Evolutionary conservation across 139 green algal species (phyloP), one percentile per base, ranked within the genome.

Genomic region (Tetradesmus lagerheimii): DNA sequence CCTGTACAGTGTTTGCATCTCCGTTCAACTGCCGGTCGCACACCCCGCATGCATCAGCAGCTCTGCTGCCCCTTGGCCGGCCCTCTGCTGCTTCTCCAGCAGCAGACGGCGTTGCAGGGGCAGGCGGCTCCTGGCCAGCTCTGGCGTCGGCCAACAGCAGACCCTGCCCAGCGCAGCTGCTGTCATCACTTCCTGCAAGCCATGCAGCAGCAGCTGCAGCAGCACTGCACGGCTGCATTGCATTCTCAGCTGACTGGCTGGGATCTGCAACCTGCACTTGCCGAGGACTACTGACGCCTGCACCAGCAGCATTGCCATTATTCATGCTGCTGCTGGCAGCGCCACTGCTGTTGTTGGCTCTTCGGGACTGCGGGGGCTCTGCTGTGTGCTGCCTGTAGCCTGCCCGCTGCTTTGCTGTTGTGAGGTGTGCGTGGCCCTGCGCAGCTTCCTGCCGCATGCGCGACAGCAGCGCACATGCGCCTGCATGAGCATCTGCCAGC

Each of bases 391-490:
- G 89, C 39, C 71, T 47, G 71, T 85, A 64, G 34, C 90, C 62
- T 34, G 31, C 16, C 25, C 89, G 80, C 87, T 89, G 83, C 87
- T 88, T 92, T 23, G 91, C 91, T 62, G 89, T 67, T 20, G 67
- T 75, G 20, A 96, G 90, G 67, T 94, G 80, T 18, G 71, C 29
- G 15, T 90, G 86, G 15, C 94, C 94, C 76, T 89, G 78, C 18
- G 80, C 31, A 11, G 92, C 93, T 38, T 96, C 90, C 39, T 85
- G 86, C 0, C 95, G 92, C 94, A 97, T 95, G 53, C 89, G 88
- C 27, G 83, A 74, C 37, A 95, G 74, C 20, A 94, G 90, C 0
- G 38, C 82, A 41, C 89, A 80, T 1, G 91, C 89, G 14, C 90
- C 83, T 1, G 85, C 79, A 35, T 90, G 92, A 14, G 84, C 90